Evolutionary conservation across 257 asterid genomes (phyloP).

Genomic region (Solanum sejunctum): DNA sequence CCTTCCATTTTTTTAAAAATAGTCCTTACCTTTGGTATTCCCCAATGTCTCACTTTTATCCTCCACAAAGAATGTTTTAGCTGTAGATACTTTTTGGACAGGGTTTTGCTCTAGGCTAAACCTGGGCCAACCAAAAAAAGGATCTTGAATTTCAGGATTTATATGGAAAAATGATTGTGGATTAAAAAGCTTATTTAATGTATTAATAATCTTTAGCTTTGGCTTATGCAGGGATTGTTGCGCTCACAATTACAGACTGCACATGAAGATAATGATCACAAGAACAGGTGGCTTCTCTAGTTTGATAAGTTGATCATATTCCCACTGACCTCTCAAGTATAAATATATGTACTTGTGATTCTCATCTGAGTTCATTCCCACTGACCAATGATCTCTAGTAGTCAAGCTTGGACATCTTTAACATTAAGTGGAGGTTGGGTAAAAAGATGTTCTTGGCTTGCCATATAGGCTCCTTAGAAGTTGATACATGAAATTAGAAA

Average conservation of each 20-base stretch:
- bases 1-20: not conserved
- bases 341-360: not conserved
- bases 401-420: not conserved
- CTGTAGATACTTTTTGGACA: not conserved
- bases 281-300: slow-evolving; percentile 43
- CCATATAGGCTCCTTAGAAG: not conserved
- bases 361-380: not conserved
- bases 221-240: slow-evolving; percentile 53
- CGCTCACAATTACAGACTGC: slow-evolving; percentile 78
- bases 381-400: not conserved
- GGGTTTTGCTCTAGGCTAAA: not conserved
- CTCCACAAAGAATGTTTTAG: not conserved
- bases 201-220: not conserved
- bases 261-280: slow-evolving; percentile 77
- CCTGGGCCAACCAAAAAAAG: not conserved
- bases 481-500: not conserved
- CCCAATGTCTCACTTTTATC: not conserved
- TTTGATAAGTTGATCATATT: not conserved
- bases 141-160: not conserved
- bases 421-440: not conserved
- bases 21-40: not conserved
- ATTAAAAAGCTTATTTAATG: not conserved
- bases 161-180: not conserved
- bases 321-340: not conserved
- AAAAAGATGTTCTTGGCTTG: not conserved